Evolutionary conservation across 169 alveolate species (phyloP), one percentile per base, ranked within the genome.

Genomic region (Plasmodium blacklocki): DNA sequence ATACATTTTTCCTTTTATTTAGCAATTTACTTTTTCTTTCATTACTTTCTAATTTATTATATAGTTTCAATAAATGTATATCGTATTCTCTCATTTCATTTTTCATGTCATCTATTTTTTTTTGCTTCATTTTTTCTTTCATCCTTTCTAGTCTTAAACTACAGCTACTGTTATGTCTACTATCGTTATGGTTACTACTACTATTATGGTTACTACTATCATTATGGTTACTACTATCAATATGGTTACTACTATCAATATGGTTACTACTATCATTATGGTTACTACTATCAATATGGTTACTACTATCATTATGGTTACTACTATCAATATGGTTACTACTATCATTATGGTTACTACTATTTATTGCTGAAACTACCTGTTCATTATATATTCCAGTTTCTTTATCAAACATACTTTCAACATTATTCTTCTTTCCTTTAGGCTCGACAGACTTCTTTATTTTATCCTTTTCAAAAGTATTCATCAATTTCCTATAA

Each of bases 11-110:
- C 47, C 47, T 4, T 39, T 23, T 50, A 8, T 52, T 68, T 52
- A 32, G 4, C n/a, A 15, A n/a, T 45, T 52, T 47, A 12, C 89
- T 71, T 64, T 54, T 78, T 67, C 54, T 78, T 60, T 59, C 19
- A 11, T 70, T 70, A 29, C 39, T 78, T 49, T 66, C 89, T 45
- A 78, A 78, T 60, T 66, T 78, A 59, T 78, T 78, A 70, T 78
- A 78, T 66, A 78, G 11, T 12, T 70, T 78, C 62, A 66, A 58
- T n/a, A 78, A 58, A 59, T 78, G 67, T 32, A 78, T 47, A 59
- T 78, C 89, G 39, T 58, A 78, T 26, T 63, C 78, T 67, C 64
- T 66, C 18, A 78, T 78, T 66, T 78, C 76, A 50, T 64, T 78
- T 78, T 52, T 78, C 47, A 78, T 23, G 9, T 64, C 58, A 43